phyloP scores from a whole-genome alignment of 2,329 filamentous ascomycete genomes.

The Colletotrichum tamarilloi region DNA sequence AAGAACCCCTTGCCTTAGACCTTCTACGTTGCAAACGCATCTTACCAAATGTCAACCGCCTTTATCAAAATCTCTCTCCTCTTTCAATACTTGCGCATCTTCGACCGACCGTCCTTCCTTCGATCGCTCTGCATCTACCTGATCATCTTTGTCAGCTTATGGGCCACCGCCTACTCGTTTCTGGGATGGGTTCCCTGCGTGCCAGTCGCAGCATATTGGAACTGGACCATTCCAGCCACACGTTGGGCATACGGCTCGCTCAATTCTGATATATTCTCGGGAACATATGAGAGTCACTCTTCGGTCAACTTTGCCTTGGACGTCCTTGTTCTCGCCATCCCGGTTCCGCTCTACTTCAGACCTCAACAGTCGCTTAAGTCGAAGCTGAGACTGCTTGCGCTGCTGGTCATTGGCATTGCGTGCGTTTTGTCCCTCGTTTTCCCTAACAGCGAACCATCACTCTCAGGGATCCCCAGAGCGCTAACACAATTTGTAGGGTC shows the following conservation, averaged over 20 bases:
- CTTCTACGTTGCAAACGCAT: slow-evolving; percentile 46
- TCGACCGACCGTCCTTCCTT: slow-evolving; percentile 40
- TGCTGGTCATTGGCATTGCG: slow-evolving; percentile 46
- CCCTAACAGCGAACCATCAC: neutral
- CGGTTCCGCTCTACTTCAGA: slow-evolving; percentile 46
- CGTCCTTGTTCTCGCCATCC: slow-evolving; percentile 45
- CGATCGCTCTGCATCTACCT: slow-evolving; percentile 36
- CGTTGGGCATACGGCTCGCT: slow-evolving; percentile 48
- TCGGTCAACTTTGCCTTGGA: slow-evolving; percentile 48
- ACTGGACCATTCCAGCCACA: slow-evolving; percentile 37
- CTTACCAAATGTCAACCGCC: slow-evolving; percentile 46
- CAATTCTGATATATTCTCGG: slow-evolving; percentile 40
- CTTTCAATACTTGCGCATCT: slow-evolving; percentile 51
- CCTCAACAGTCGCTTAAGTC: slow-evolving; percentile 37
- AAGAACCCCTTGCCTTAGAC: slow-evolving; percentile 36
- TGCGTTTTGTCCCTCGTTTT: slow-evolving; percentile 30
- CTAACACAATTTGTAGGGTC: neutral
- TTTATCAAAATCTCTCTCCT: slow-evolving; percentile 51
- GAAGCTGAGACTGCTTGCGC: slow-evolving; percentile 41
- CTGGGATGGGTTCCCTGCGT: slow-evolving; percentile 45
- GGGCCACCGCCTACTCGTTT: slow-evolving; percentile 39
- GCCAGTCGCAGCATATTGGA: slow-evolving; percentile 37
- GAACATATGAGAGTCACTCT: slow-evolving; percentile 47
- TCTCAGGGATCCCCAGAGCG: neutral
- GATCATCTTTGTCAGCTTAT: slow-evolving; percentile 38